Evolutionary conservation across 257 asterid species (phyloP).

Genomic region (Capsicum pubescens): DNA sequence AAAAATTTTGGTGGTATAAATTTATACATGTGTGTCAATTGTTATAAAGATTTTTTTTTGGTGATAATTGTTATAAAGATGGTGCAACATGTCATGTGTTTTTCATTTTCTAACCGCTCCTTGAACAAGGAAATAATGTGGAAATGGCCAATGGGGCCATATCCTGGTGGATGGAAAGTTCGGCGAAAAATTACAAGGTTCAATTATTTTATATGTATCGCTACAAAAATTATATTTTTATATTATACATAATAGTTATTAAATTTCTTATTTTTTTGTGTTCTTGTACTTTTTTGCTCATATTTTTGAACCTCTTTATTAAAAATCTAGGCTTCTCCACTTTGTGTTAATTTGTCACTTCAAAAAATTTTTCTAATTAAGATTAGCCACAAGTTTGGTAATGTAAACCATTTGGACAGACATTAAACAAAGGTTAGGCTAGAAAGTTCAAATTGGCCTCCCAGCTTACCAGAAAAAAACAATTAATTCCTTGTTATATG

Average conservation of each 20-base stretch:
- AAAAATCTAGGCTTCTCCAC: background rate
- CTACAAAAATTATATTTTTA: too few species aligned
- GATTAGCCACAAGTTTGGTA: slow-evolving; percentile 19
- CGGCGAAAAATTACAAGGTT: background rate
- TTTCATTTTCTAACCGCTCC: too few species aligned
- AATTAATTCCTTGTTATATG: background rate
- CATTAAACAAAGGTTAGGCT: background rate
- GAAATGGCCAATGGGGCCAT: too few species aligned
- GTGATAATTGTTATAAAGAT: too few species aligned
- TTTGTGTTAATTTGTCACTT: background rate
- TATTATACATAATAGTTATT: background rate
- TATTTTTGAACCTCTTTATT: background rate
- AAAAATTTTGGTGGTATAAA: too few species aligned
- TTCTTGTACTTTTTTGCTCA: background rate
- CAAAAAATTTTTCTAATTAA: background rate
- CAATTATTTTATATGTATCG: background rate
- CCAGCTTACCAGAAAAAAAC: background rate
- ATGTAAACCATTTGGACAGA: background rate
- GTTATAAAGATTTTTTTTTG: too few species aligned
- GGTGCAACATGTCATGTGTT: too few species aligned
- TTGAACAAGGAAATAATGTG: too few species aligned
- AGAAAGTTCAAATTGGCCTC: background rate
- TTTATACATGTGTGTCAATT: too few species aligned
- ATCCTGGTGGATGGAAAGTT: too few species aligned
- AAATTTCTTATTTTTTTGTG: background rate